Evolutionary conservation across 805 yeast genomes (phyloP), one percentile per base, ranked within the genome.

Genomic region (Hanseniaspora occidentalis): DNA sequence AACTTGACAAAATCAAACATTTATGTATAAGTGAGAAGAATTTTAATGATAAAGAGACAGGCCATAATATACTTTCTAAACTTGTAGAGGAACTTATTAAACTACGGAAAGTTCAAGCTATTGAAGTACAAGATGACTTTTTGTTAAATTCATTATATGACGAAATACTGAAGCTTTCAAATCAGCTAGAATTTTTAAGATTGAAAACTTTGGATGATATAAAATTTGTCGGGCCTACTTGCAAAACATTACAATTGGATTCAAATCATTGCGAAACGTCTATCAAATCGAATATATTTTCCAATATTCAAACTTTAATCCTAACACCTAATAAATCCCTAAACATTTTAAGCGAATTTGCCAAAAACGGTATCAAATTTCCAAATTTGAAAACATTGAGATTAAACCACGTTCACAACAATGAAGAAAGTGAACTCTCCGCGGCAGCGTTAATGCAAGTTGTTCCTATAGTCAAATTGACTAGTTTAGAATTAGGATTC

Each of bases 401-500:
- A 25, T 14, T 25, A 5, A 25, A 25, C n/a, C n/a, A n/a, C n/a
- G n/a, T n/a, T n/a, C n/a, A n/a, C n/a, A n/a, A n/a, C n/a, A n/a
- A n/a, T n/a, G n/a, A n/a, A n/a, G n/a, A n/a, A n/a, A n/a, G n/a
- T n/a, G n/a, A n/a, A n/a, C n/a, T n/a, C n/a, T n/a, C n/a, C n/a
- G n/a, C n/a, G n/a, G n/a, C n/a, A n/a, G n/a, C n/a, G 4, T 56
- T 62, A 36, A 39, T 72, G 2, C 51, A 52, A 8, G 40, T 53
- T 2, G 47, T 60, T 3, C 45, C 65, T 21, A 43, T 62, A 7
- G 31, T 45, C 0, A 14, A 37, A 1, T 37, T 74, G 14, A 51
- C 57, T 36, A 62, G 61, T 27, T 52, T 80, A 35, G 80, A 77
- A 47, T 45, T 79, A 16, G 61, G 62, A 6, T 50, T 75, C 22